phyloP scores from a whole-genome alignment of 148 eudicot species.

The Simmondsia chinensis region DNA sequence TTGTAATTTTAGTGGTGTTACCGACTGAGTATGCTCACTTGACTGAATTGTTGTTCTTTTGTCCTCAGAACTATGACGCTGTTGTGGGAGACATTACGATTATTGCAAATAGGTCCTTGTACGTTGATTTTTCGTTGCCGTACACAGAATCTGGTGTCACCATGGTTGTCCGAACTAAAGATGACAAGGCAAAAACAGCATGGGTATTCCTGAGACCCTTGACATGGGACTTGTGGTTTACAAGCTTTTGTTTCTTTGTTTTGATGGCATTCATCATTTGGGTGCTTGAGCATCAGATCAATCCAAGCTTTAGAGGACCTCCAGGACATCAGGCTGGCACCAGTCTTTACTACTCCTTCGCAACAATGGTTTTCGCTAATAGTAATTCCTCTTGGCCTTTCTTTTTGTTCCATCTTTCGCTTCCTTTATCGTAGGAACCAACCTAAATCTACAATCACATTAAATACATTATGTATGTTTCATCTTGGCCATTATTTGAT shows the following conservation, averaged over 20 bases:
- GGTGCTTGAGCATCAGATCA: constrained; percentile 65
- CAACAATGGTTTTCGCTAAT: constrained; percentile 65
- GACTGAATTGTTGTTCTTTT: background rate
- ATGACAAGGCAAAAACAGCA: constrained; percentile 28
- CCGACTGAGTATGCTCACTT: too few species aligned
- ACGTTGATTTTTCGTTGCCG: constrained; percentile 58
- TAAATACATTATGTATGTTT: too few species aligned
- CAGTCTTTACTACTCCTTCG: constrained; percentile 64
- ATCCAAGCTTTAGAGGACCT: constrained; percentile 49
- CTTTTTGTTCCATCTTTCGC: background rate
- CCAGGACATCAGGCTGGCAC: constrained; percentile 47
- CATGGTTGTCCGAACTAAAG: constrained; percentile 39
- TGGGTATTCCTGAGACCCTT: constrained; percentile 75
- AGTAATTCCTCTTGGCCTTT: constrained; percentile 30
- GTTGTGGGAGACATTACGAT: constrained; percentile 62
- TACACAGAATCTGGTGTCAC: constrained; percentile 56
- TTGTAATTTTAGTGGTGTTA: too few species aligned
- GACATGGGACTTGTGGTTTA: constrained; percentile 51
- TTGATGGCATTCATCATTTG: constrained; percentile 66
- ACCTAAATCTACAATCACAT: too few species aligned
- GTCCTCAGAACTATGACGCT: constrained; percentile 39
- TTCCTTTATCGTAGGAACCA: too few species aligned
- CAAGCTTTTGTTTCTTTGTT: constrained; percentile 37
- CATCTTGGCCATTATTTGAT: too few species aligned
- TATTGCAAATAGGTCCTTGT: constrained; percentile 28